These are phyloP conservation scores for Fraxinus pennsylvanica DNA, from an alignment of 257 asterid species.

Conservation along the genomic window DNA sequence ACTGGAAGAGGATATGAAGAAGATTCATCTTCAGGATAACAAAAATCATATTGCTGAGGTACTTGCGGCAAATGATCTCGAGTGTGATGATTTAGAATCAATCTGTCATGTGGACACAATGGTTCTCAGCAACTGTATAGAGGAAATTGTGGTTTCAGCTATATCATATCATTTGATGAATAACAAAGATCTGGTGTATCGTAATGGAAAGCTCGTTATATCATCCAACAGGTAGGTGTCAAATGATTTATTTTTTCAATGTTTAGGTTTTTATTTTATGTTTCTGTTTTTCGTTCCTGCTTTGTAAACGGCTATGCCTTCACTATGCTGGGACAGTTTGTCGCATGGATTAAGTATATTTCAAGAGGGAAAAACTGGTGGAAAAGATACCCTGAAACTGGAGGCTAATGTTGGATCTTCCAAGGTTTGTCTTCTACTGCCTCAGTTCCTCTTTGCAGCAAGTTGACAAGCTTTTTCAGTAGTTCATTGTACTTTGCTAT, in stretches of 20 bases:
- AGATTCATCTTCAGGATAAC: slow-evolving; percentile 78
- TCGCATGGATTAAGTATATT: slow-evolving; percentile 87
- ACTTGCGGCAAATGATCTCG: slow-evolving; percentile 90
- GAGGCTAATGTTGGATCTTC: slow-evolving; percentile 70
- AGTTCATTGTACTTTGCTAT: neutral
- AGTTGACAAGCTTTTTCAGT: slow-evolving; percentile 1
- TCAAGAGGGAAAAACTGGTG: slow-evolving; percentile 68
- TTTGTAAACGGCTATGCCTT: slow-evolving; percentile 11
- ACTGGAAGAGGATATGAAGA: slow-evolving; percentile 82
- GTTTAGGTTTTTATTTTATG: slow-evolving; percentile 2
- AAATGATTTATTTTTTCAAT: slow-evolving; percentile 9
- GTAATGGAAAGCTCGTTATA: slow-evolving; percentile 91
- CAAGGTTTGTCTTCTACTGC: slow-evolving; percentile 50
- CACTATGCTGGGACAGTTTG: slow-evolving; percentile 50
- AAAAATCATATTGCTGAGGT: slow-evolving; percentile 88
- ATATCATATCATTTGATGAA: slow-evolving; percentile 76
- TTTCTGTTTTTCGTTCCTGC: neutral
- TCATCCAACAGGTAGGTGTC: slow-evolving; percentile 60
- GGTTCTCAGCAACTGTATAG: slow-evolving; percentile 66
- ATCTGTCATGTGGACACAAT: slow-evolving; percentile 71
- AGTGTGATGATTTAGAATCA: slow-evolving; percentile 84
- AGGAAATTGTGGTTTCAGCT: slow-evolving; percentile 90
- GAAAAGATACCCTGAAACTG: slow-evolving; percentile 69
- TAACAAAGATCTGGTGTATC: slow-evolving; percentile 76
- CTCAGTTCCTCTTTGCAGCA: slow-evolving; percentile 15